Evolutionary conservation across 768 basidiomycete genomes (phyloP), one percentile per base, ranked within the genome.

Genomic region (Suillus spraguei): DNA sequence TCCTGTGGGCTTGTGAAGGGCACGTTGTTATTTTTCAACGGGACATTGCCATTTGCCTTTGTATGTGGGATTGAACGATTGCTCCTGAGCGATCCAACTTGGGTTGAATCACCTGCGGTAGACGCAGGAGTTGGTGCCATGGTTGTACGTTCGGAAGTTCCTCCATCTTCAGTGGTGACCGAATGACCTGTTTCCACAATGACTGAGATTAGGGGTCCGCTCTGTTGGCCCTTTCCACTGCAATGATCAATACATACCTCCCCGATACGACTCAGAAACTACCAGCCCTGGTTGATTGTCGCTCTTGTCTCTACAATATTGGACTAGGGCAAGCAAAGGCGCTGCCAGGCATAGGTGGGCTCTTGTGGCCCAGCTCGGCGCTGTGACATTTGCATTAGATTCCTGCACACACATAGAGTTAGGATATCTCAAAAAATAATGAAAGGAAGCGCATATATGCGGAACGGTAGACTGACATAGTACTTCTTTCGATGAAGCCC

Each of bases 401-500:
- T 61, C 56, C 56, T 58, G 35, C 6, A 53, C 6, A 58, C 5
- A 52, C 22, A 11, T 11, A 20, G 22, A n/a, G 24, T 60, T 35
- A 56, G 53, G 13, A 38, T 22, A 32, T 13, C 22, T 54, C 24
- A 10, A 28, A 33, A 52, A 16, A 22, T 24, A 41, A 68, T 32
- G 66, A 62, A 7, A 20, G 42, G 22, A 16, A 49, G 20, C 11
- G 20, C 22, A 9, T 20, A 22, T n/a, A 16, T 41, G 36, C 22
- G 32, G 14, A 49, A 61, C 22, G 24, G 65, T n/a, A 53, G 32
- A 70, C 78, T 22, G 65, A 91, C 92, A 68, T 86, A 74, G 62
- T 85, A 86, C 7, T 82, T 70, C 60, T 80, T 82, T 38, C 86
- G 79, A 75, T 95, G 94, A 64, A 88, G 86, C 44, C 79, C 81